Base-by-base conservation (phyloP, 352 stramenopile genomes). In the Phytopythium montanum region DNA sequence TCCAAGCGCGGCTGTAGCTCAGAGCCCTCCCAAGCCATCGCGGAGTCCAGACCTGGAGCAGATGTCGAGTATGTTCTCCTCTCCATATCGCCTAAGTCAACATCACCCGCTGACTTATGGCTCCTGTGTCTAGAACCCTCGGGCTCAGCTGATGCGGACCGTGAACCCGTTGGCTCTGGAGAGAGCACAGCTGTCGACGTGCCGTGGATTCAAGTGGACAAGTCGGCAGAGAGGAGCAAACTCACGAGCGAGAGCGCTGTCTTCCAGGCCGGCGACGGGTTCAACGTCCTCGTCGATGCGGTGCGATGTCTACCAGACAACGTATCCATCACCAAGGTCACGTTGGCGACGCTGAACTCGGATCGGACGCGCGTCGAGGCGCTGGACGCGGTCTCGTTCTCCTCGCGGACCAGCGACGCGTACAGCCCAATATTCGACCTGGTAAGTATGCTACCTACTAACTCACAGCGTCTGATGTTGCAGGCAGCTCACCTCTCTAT, bases 261-360 rank as follows among this genome's bases (percentile, higher is more conserved):
- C 2, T 95, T 95, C 49, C 64, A 80, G 8, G 42, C 65, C 36
- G 81, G 74, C 1, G 88, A 96, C 53, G 88, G 76, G 0, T 89
- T 96, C 45, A 75, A 97, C 48, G 66, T 96, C 8, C 90, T 80
- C 42, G 55, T 97, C 18, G 87, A 97, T 59, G 79, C 70, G 2
- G 79, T 73, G 5, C 80, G 88, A 10, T 85, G 71, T 25, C 71
- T 97, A 26, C 88, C 88, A 0, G 83, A 96, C 61, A 86, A 66
- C 42, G 72, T 73, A 19, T 85, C 81, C 2, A 59, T 90, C 54
- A 85, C 80, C 1, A 94, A 94, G 61, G 70, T 91, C 8, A 86
- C 87, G 12, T 60, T 90, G 5, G 81, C 77, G 21, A 81, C 81
- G 21, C 66, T 90, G 31, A 54, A 89, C 25, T 59, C 61, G 3